A percentile compares a stretch with the other conserved stretches of the same genome.
Conservation (phyloP, 139 green algal genomes). For the Volvox reticuliferus region DNA sequence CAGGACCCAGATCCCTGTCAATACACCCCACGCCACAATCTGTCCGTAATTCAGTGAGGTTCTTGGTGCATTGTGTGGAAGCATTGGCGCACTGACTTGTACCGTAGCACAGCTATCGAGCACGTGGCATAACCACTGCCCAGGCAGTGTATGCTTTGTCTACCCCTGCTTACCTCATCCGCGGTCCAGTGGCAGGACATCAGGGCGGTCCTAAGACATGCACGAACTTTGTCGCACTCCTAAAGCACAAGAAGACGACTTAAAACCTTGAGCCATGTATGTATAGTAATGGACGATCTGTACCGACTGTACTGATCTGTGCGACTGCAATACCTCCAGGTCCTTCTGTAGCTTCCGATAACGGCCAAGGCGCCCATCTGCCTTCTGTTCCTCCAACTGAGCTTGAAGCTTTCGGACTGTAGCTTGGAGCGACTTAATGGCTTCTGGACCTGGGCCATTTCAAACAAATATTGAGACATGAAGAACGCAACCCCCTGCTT, state of each 20-base stretch:
- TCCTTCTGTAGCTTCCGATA: constrained; percentile 48
- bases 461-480: neutral
- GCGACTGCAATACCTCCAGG: constrained; percentile 18
- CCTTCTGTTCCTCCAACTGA: constrained; percentile 17
- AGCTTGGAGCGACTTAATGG: constrained; percentile 40
- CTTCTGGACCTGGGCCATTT: constrained; percentile 8
- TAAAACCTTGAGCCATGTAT: neutral
- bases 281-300: neutral
- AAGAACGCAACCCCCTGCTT: neutral
- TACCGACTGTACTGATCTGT: no score
- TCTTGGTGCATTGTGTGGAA: no score
- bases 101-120: no score
- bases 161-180: constrained; percentile 8
- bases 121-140: no score
- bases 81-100: no score
- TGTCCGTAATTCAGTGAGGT: no score
- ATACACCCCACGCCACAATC: no score
- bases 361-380: constrained; percentile 20
- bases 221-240: constrained; percentile 35
- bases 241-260: neutral
- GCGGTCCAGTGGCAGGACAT: neutral
- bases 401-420: constrained; percentile 13
- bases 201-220: neutral
- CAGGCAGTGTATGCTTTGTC: no score
- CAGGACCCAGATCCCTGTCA: no score